phyloP scores from a whole-genome alignment of 2,329 filamentous ascomycete genomes.

The Sphaerostilbella broomeana region DNA sequence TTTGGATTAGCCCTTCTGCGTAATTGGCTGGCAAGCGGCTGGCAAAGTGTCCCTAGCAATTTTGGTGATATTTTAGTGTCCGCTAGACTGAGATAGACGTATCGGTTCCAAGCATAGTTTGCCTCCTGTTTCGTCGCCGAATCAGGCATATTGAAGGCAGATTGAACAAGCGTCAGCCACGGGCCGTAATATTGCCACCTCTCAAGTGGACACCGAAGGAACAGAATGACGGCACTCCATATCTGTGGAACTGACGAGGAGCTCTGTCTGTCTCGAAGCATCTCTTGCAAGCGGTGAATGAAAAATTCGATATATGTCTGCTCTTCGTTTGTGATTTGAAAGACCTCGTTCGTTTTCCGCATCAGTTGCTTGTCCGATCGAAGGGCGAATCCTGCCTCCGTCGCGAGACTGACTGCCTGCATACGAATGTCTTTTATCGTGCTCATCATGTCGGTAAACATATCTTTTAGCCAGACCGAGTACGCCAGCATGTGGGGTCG shows the following conservation, averaged over 20 bases:
- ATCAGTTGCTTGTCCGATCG: constrained; percentile 63
- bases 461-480: constrained; percentile 72
- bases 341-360: constrained; percentile 58
- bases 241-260: constrained; percentile 68
- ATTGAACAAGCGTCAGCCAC: constrained; percentile 75
- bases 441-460: constrained; percentile 78
- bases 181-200: constrained; percentile 67
- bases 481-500: constrained; percentile 63
- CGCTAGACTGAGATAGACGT: constrained; percentile 67
- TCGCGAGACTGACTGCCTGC: constrained; percentile 67
- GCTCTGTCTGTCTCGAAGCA: constrained; percentile 54
- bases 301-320: constrained; percentile 65
- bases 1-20: constrained; percentile 56
- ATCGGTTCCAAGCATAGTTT: constrained; percentile 77
- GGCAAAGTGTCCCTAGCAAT: constrained; percentile 43
- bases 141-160: constrained; percentile 77
- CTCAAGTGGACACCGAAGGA: constrained; percentile 60
- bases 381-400: constrained; percentile 61
- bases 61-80: constrained; percentile 49
- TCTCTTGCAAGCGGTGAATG: constrained; percentile 56
- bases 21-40: constrained; percentile 63
- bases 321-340: constrained; percentile 44
- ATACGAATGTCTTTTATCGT: constrained; percentile 67
- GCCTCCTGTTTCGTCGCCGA: constrained; percentile 65
- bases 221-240: constrained; percentile 76